Evolutionary conservation across 768 basidiomycete genomes (phyloP).

Genomic region (Lactarius hatsudake): DNA sequence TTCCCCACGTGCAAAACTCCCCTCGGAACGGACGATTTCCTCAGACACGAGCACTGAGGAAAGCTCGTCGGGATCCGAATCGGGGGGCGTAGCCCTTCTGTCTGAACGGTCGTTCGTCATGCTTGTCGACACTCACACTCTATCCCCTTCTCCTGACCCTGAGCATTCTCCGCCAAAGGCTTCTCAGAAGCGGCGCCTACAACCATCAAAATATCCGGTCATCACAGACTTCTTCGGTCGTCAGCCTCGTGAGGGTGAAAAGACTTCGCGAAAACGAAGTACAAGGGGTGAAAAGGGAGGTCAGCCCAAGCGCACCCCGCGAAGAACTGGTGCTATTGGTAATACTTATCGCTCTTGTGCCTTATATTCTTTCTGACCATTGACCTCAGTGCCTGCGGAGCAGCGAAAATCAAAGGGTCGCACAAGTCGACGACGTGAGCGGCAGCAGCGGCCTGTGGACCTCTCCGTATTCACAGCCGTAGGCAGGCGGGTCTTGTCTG

Average conservation of each 20-base stretch:
- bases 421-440: conserved; percentile 12
- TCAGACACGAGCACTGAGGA: neutral
- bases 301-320: neutral
- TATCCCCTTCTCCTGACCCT: neutral
- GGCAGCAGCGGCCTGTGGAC: conserved; percentile 32
- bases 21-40: conserved; percentile 4
- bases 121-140: conserved; percentile 11
- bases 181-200: conserved; percentile 6
- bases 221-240: conserved; percentile 19
- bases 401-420: neutral
- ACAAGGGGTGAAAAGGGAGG: conserved; percentile 3
- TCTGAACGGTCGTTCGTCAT: conserved; percentile 8
- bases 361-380: neutral
- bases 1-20: neutral
- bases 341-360: neutral
- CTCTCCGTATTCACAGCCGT: conserved; percentile 41
- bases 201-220: conserved; percentile 6
- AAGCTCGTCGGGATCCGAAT: conserved; percentile 5
- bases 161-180: conserved; percentile 1
- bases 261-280: conserved; percentile 5
- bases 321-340: neutral
- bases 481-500: conserved; percentile 40
- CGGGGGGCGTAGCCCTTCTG: neutral
- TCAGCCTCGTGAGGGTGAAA: neutral
- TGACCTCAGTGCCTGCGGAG: neutral